phyloP scores from a whole-genome alignment of 108 stramenopile genomes.

The Discostella pseudostelligera region DNA sequence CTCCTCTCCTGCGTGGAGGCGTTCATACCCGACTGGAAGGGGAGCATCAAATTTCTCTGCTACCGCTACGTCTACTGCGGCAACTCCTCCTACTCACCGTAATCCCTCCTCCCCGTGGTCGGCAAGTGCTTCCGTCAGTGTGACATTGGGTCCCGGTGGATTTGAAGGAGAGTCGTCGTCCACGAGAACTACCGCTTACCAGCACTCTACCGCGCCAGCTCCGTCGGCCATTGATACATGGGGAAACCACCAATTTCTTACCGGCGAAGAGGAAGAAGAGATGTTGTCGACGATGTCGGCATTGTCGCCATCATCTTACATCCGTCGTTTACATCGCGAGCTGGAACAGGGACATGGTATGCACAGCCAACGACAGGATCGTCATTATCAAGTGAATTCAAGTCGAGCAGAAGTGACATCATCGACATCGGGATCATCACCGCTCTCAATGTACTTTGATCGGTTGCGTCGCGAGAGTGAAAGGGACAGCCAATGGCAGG shows the following conservation, averaged over 20 bases:
- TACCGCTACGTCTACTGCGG: not conserved
- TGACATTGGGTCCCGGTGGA: conserved; percentile 8
- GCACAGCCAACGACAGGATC: too few relatives aligned
- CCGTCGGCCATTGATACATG: not conserved
- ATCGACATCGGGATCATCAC: too few relatives aligned
- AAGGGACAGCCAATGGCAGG: too few relatives aligned
- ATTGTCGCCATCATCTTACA: conserved; percentile 22
- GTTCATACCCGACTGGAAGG: not conserved
- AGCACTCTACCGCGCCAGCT: not conserved
- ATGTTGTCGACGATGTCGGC: conserved; percentile 2
- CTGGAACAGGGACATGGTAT: not conserved
- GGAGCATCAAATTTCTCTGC: not conserved
- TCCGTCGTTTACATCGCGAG: conserved; percentile 22
- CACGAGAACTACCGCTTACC: not conserved
- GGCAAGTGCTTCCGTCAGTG: conserved; percentile 3
- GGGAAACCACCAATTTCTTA: not conserved
- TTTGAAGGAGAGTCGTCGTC: conserved; percentile 2
- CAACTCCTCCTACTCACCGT: not conserved
- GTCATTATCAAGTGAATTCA: not conserved
- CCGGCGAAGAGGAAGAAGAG: conserved; percentile 12
- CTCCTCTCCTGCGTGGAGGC: not conserved
- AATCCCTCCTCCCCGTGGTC: conserved; percentile 13
- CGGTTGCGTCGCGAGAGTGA: too few relatives aligned
- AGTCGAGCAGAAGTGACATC: not conserved
- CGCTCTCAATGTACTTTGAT: too few relatives aligned